Evolutionary conservation across 257 asterid genomes (phyloP).

Genomic region (Cruciata laevipes): DNA sequence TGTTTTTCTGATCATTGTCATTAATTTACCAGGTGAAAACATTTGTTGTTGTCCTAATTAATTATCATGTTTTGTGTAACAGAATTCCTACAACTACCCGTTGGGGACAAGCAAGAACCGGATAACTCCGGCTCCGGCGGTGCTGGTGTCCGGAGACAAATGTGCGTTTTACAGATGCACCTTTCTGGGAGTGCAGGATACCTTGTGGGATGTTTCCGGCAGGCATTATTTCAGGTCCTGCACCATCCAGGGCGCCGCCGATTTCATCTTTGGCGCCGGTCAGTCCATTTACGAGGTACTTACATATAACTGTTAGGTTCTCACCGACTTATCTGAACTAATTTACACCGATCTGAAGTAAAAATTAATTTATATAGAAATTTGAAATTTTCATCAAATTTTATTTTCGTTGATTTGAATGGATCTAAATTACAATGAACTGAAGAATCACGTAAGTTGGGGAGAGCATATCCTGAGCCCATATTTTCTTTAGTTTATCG

Average conservation of each 20-base stretch:
- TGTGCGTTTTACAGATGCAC: slow-evolving; percentile 39
- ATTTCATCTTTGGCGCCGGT: slow-evolving; percentile 73
- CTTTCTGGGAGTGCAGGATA: slow-evolving; percentile 61
- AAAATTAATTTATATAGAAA: no score
- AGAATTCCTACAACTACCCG: slow-evolving; percentile 66
- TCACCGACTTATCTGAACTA: no score
- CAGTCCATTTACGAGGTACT: slow-evolving; percentile 71
- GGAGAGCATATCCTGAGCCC: no score
- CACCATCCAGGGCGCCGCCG: slow-evolving; percentile 56
- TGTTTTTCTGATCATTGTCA: neutral
- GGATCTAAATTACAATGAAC: no score
- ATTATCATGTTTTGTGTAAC: neutral
- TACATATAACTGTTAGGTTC: no score
- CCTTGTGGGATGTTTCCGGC: slow-evolving; percentile 63
- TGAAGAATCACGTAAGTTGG: no score
- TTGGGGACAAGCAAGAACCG: slow-evolving; percentile 14
- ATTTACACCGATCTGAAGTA: no score
- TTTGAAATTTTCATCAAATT: no score
- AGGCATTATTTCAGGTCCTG: slow-evolving; percentile 55
- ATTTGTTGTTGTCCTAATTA: neutral
- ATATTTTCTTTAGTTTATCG: no score
- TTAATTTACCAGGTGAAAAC: neutral
- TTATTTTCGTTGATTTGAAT: no score
- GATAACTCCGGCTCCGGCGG: slow-evolving; percentile 43
- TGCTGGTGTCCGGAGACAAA: slow-evolving; percentile 47